A percentile compares a stretch with the other conserved stretches of the same genome.
phyloP scores from a whole-genome alignment of 768 basidiomycete species.

The Leccinellum luteum region DNA sequence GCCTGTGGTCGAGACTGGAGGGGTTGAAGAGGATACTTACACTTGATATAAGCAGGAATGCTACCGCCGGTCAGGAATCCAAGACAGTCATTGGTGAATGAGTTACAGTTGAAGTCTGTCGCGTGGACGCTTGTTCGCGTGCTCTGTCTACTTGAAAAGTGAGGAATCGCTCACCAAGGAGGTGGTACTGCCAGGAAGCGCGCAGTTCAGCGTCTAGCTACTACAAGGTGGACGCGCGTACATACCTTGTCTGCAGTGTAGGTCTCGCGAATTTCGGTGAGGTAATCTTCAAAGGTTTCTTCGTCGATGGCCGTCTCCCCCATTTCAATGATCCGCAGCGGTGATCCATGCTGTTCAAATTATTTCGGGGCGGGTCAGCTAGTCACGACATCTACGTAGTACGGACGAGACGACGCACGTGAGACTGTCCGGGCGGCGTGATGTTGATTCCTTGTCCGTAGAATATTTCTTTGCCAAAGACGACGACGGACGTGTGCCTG shows the following conservation, averaged over 20 bases:
- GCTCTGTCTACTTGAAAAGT: background rate
- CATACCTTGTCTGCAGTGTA: constrained; percentile 90
- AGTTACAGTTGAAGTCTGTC: constrained; percentile 91
- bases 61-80: constrained; percentile 83
- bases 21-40: constrained; percentile 34
- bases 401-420: constrained; percentile 49
- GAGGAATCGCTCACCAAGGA: constrained; percentile 54
- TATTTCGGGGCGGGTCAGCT: background rate
- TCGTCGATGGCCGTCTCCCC: constrained; percentile 81
- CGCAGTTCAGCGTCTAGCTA: background rate
- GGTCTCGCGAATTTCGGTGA: constrained; percentile 67
- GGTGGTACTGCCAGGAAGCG: constrained; percentile 61
- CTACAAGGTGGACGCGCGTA: background rate
- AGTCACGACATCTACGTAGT: background rate
- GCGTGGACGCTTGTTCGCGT: background rate
- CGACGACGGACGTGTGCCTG: constrained; percentile 93
- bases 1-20: background rate
- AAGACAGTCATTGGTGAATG: constrained; percentile 85
- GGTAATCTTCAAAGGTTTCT: constrained; percentile 82
- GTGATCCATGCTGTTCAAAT: constrained; percentile 64
- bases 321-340: constrained; percentile 67
- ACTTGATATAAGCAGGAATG: constrained; percentile 81
- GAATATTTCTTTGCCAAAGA: constrained; percentile 81
- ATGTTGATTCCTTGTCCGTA: constrained; percentile 85
- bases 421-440: constrained; percentile 74